Percentiles rank a stretch among this genome's conserved stretches.
Evolutionary conservation across 805 yeast genomes (phyloP).

Genomic region (Saturnispora dispora): DNA sequence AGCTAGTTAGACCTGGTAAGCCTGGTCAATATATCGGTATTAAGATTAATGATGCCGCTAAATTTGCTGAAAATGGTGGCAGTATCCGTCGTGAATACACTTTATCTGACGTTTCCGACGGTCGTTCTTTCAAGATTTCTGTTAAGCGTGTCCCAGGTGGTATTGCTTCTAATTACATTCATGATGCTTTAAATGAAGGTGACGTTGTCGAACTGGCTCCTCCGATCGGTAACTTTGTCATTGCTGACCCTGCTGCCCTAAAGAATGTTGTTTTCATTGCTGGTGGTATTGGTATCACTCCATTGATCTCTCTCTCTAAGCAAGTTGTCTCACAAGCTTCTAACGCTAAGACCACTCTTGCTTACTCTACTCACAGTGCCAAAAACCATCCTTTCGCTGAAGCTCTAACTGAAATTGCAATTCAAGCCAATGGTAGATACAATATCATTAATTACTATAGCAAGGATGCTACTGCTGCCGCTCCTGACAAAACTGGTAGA

Average conservation of each 20-base stretch:
- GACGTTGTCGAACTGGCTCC: constrained; percentile 42
- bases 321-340: constrained; percentile 16
- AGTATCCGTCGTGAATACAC: constrained; percentile 46
- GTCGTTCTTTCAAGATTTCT: constrained; percentile 44
- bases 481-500: neutral
- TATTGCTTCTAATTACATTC: constrained; percentile 40
- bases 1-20: constrained; percentile 2
- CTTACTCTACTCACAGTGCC: neutral
- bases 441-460: neutral
- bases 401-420: neutral
- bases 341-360: neutral
- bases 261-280: constrained; percentile 36
- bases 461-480: neutral
- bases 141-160: constrained; percentile 44
- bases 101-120: constrained; percentile 31
- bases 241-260: constrained; percentile 9
- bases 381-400: neutral
- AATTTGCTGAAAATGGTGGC: neutral
- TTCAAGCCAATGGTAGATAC: neutral
- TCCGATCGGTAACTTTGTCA: constrained; percentile 46
- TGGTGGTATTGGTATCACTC: constrained; percentile 67
- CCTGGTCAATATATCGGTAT: constrained; percentile 10
- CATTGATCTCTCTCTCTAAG: constrained; percentile 46
- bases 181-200: constrained; percentile 39
- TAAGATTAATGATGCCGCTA: neutral